phyloP scores from a whole-genome alignment of 2,329 filamentous ascomycete genomes.

The Pseudocercospora pini-densiflorae region DNA sequence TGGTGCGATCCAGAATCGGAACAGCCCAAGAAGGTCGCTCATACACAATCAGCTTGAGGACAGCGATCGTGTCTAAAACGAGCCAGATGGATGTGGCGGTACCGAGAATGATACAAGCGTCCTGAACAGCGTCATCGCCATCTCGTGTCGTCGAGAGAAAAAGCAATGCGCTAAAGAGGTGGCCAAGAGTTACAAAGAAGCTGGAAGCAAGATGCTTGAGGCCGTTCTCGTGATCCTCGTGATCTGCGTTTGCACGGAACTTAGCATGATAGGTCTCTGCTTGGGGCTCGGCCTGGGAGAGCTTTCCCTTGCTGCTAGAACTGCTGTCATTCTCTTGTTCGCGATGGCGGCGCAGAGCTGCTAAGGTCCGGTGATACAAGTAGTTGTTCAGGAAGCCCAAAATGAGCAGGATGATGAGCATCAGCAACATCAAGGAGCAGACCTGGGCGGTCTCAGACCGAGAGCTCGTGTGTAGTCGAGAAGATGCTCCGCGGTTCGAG shows the following conservation, averaged over 20 bases:
- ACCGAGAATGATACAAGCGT: background rate
- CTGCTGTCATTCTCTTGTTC: no score
- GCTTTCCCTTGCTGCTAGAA: no score
- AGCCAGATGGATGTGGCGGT: background rate
- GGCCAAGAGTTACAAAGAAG: background rate
- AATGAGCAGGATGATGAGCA: background rate
- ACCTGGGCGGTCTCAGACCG: background rate
- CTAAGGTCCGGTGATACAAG: background rate
- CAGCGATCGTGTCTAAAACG: background rate
- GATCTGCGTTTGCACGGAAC: no score
- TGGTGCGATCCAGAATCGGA: background rate
- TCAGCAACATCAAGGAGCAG: background rate
- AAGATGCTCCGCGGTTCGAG: background rate
- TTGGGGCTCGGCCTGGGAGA: no score
- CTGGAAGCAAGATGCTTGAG: no score
- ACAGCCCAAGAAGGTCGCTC: background rate
- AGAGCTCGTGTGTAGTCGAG: background rate
- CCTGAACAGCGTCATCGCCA: background rate
- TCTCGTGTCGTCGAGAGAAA: background rate
- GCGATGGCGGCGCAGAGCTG: background rate
- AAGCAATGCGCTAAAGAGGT: background rate
- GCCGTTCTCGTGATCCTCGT: no score
- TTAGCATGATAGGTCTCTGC: no score
- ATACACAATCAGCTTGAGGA: background rate
- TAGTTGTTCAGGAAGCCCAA: background rate